Evolutionary conservation across 1,284 basidiomycete species (phyloP).

Genomic region (Irpex rosettiformis): DNA sequence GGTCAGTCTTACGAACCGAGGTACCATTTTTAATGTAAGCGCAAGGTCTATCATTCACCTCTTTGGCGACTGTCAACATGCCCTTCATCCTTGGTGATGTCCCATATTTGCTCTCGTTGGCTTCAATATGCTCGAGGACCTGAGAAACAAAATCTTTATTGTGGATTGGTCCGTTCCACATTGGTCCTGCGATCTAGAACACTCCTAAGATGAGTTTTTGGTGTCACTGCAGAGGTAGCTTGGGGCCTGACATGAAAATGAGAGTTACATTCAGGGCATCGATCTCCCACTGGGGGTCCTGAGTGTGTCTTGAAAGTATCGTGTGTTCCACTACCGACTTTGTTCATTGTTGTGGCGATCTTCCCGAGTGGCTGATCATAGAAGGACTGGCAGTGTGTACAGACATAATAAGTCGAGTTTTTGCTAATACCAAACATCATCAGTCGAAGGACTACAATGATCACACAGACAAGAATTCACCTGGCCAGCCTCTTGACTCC

Average conservation of each 20-base stretch:
- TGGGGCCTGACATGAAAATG: slow-evolving; percentile 60
- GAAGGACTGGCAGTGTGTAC: slow-evolving; percentile 76
- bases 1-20: not conserved
- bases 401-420: slow-evolving; percentile 80
- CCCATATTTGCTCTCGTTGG: slow-evolving; percentile 62
- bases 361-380: slow-evolving; percentile 80
- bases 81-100: slow-evolving; percentile 89
- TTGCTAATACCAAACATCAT: slow-evolving; percentile 48
- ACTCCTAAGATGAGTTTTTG: not conserved
- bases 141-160: slow-evolving; percentile 70
- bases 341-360: slow-evolving; percentile 53
- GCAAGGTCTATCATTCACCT: slow-evolving; percentile 47
- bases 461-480: slow-evolving; percentile 40
- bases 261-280: slow-evolving; percentile 82
- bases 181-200: slow-evolving; percentile 80
- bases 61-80: slow-evolving; percentile 88
- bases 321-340: slow-evolving; percentile 52
- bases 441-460: not conserved
- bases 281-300: slow-evolving; percentile 65
- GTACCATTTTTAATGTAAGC: not conserved
- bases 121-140: slow-evolving; percentile 75
- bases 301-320: slow-evolving; percentile 68
- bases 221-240: not conserved
- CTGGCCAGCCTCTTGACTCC: slow-evolving; percentile 84
- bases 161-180: slow-evolving; percentile 94